Evolutionary conservation across 768 basidiomycete species (phyloP).

Genomic region (Tubosaeta sp.): DNA sequence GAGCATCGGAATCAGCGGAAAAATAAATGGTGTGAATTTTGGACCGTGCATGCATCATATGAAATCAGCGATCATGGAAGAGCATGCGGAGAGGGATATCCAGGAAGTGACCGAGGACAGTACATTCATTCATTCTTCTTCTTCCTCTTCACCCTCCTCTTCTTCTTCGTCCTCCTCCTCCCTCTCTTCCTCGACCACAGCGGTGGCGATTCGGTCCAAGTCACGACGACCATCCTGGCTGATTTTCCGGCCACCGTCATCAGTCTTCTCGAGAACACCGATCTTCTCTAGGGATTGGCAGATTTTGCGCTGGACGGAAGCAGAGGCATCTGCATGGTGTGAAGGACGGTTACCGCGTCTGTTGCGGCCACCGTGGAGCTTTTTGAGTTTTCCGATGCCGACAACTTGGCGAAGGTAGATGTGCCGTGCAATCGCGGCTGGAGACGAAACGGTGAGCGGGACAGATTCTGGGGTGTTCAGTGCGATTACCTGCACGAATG

Average conservation of each 20-base stretch:
- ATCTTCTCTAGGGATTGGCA: conserved; percentile 99
- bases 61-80: conserved; percentile 17
- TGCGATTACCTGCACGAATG: conserved; percentile 84
- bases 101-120: conserved; percentile 10
- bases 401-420: conserved; percentile 99
- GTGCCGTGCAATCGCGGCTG: conserved; percentile 96
- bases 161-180: conserved; percentile 75
- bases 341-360: conserved; percentile 95
- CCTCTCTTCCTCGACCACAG: conserved; percentile 74
- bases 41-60: conserved; percentile 34
- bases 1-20: conserved; percentile 1
- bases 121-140: conserved; percentile 44
- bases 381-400: conserved; percentile 88
- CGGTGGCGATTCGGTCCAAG: conserved; percentile 89
- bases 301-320: conserved; percentile 89
- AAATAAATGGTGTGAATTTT: conserved; percentile 28
- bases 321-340: conserved; percentile 84
- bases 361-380: conserved; percentile 96
- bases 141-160: conserved; percentile 65
- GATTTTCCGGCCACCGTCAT: conserved; percentile 94
- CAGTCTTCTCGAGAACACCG: conserved; percentile 90
- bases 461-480: not conserved
- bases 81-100: conserved; percentile 21
- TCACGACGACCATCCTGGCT: conserved; percentile 96
- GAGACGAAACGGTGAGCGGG: not conserved